These are phyloP conservation scores for Botrytis porri DNA, from an alignment of 2,329 filamentous ascomycete species.

Conservation along the genomic window DNA sequence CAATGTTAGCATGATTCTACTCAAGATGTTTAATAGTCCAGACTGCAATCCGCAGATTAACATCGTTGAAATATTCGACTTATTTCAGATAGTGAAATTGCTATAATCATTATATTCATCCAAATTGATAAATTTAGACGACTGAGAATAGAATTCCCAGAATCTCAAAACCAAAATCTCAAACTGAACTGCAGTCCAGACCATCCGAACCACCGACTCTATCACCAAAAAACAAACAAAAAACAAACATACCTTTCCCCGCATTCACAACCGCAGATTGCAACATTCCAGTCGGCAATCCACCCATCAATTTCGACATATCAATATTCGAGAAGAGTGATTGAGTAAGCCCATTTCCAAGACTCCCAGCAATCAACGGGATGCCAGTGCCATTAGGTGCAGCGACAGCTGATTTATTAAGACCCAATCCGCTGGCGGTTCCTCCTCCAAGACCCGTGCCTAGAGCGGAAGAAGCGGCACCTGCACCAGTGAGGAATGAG, in stretches of 20 bases:
- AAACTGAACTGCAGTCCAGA: background rate
- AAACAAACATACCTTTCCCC: constrained; percentile 5
- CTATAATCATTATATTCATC: background rate
- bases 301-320: constrained; percentile 16
- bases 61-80: background rate
- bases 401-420: constrained; percentile 13
- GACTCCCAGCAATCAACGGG: background rate
- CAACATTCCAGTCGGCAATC: constrained; percentile 4
- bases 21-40: background rate
- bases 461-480: background rate
- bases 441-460: constrained; percentile 16
- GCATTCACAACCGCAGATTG: constrained; percentile 17
- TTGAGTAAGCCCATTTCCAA: constrained; percentile 14
- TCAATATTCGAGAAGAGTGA: constrained; percentile 15
- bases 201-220: background rate
- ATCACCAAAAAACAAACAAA: background rate
- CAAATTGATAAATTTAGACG: background rate
- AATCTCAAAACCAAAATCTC: background rate
- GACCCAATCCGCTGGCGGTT: constrained; percentile 12
- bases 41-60: background rate
- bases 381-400: constrained; percentile 9
- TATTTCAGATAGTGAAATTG: background rate
- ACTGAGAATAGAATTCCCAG: background rate
- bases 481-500: background rate
- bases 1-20: background rate